These are phyloP conservation scores for Spergularia marina DNA, from an alignment of 148 eudicot species.

Conservation along the genomic window DNA sequence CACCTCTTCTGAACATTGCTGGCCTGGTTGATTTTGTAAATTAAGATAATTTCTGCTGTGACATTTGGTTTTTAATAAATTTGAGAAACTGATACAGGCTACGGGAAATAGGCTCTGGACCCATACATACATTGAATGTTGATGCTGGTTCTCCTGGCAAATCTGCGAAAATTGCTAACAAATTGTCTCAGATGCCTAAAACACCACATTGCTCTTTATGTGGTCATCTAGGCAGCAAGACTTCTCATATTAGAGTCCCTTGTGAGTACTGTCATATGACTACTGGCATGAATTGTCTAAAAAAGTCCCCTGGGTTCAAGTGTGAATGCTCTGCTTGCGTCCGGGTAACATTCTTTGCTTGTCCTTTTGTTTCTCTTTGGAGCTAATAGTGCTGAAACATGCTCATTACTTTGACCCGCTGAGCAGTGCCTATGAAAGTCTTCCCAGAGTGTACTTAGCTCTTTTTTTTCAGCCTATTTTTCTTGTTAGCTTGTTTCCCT, in stretches of 20 bases:
- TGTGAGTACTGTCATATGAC: constrained; percentile 58
- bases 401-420: not conserved
- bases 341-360: constrained; percentile 38
- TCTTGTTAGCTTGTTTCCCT: too few species aligned
- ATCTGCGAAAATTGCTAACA: constrained; percentile 29
- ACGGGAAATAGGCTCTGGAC: constrained; percentile 58
- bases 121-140: constrained; percentile 21
- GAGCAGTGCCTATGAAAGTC: constrained; percentile 3
- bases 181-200: constrained; percentile 36
- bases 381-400: not conserved
- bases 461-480: too few species aligned
- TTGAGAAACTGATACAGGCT: constrained; percentile 46
- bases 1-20: constrained; percentile 20
- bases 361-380: not conserved
- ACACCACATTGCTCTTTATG: constrained; percentile 79
- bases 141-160: constrained; percentile 25
- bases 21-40: constrained; percentile 6
- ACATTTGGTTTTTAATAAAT: not conserved
- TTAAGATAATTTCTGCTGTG: constrained; percentile 4
- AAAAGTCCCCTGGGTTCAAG: constrained; percentile 59
- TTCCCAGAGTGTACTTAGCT: not conserved
- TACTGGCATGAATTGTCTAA: constrained; percentile 45
- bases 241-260: constrained; percentile 52
- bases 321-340: constrained; percentile 71
- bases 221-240: constrained; percentile 96